Conservation (phyloP, 129 eudicot genomes). For the sunflower (Helianthus annuus) region DNA sequence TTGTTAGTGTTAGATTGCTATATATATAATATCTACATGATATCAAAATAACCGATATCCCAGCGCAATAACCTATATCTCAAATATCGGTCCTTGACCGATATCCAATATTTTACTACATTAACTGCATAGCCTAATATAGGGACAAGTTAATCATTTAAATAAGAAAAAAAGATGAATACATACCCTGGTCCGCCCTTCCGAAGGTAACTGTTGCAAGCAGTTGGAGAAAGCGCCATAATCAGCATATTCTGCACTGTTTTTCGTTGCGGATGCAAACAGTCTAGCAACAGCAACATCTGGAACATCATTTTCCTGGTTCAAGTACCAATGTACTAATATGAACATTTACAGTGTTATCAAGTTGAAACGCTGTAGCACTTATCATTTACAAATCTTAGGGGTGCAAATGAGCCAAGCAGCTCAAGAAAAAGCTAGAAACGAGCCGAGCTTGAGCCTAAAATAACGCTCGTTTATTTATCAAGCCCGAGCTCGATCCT, state of each 20-base stretch:
- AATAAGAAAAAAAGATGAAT: neutral
- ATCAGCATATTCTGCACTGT: slow-evolving; percentile 37
- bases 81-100: too few species aligned
- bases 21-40: too few species aligned
- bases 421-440: too few species aligned
- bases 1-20: too few species aligned
- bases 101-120: too few species aligned
- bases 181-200: slow-evolving; percentile 73
- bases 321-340: slow-evolving; percentile 25
- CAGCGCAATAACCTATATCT: too few species aligned
- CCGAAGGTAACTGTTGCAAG: slow-evolving; percentile 81
- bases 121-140: neutral
- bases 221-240: slow-evolving; percentile 63
- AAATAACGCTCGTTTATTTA: too few species aligned
- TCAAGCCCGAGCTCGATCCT: too few species aligned
- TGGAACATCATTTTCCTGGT: slow-evolving; percentile 77
- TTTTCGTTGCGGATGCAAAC: slow-evolving; percentile 72
- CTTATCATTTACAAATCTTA: neutral
- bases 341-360: slow-evolving; percentile 16
- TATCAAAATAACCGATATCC: too few species aligned
- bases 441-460: too few species aligned
- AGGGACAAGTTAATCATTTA: neutral
- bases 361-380: neutral
- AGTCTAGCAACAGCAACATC: slow-evolving; percentile 85
- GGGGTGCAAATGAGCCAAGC: too few species aligned